phyloP scores from a whole-genome alignment of 208 protist genomes.

The Histomonas meleagridis region DNA sequence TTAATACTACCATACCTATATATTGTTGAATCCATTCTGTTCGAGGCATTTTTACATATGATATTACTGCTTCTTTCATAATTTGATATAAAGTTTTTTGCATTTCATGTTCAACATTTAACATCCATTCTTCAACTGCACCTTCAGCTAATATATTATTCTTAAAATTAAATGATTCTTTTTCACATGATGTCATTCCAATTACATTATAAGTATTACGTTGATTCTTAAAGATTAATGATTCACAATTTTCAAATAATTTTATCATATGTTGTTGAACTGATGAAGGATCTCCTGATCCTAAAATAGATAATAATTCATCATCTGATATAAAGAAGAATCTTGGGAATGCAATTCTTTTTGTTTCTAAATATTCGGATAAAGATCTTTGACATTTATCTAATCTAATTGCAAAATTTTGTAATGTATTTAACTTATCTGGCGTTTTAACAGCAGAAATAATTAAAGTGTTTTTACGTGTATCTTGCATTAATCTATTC shows the following conservation, averaged over 20 bases:
- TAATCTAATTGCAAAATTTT: slow-evolving; percentile 72
- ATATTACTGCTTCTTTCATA: slow-evolving; percentile 86
- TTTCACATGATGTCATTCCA: slow-evolving; percentile 83
- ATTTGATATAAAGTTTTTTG: slow-evolving; percentile 71
- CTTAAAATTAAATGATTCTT: slow-evolving; percentile 75
- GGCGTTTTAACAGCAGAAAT: slow-evolving; percentile 85
- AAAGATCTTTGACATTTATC: slow-evolving; percentile 92
- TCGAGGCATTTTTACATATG: slow-evolving; percentile 76
- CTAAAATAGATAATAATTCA: slow-evolving; percentile 89
- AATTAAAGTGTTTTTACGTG: slow-evolving; percentile 89
- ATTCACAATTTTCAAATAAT: slow-evolving; percentile 87
- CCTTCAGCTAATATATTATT: slow-evolving; percentile 65
- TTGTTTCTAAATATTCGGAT: slow-evolving; percentile 89
- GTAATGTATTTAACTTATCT: slow-evolving; percentile 82
- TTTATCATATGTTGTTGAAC: slow-evolving; percentile 96
- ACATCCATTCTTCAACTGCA: slow-evolving; percentile 92
- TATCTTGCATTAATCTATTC: slow-evolving; percentile 84
- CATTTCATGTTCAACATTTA: slow-evolving; percentile 78
- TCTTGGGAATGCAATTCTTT: slow-evolving; percentile 85
- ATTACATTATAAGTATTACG: slow-evolving; percentile 67
- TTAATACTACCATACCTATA: slow-evolving; percentile 81
- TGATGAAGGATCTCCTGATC: slow-evolving; percentile 70
- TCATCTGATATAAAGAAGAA: slow-evolving; percentile 99
- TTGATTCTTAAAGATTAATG: slow-evolving; percentile 67
- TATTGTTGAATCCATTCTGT: slow-evolving; percentile 80